phyloP scores from a whole-genome alignment of 345 rosid genomes.

The Bruguiera parviflora region DNA sequence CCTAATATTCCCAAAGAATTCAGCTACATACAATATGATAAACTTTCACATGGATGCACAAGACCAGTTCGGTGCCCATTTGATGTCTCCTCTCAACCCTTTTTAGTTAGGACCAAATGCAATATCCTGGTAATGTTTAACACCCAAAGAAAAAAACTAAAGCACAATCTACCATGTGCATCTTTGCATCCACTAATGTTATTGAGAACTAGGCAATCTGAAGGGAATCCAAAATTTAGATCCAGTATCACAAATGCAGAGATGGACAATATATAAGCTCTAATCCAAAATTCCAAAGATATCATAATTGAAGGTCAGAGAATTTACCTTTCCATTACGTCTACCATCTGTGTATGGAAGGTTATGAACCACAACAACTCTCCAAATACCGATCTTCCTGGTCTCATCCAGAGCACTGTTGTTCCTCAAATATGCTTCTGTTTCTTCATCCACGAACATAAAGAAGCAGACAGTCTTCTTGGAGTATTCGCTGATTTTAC shows the following conservation, averaged over 20 bases:
- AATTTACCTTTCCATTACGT: constrained; percentile 88
- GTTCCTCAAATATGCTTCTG: constrained; percentile 72
- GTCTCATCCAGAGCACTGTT: constrained; percentile 47
- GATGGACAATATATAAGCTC: neutral
- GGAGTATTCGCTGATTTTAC: constrained; percentile 73
- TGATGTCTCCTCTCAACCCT: too few species aligned
- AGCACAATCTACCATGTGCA: neutral
- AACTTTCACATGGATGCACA: neutral
- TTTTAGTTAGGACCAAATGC: neutral
- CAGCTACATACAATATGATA: neutral
- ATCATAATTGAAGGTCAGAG: neutral
- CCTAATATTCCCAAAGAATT: neutral
- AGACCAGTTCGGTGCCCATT: neutral
- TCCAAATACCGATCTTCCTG: constrained; percentile 83
- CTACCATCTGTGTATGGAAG: constrained; percentile 86
- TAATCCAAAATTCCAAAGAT: neutral
- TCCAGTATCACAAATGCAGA: neutral
- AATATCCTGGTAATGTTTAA: neutral
- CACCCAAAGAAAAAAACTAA: neutral
- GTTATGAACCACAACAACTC: constrained; percentile 79
- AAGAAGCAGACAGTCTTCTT: constrained; percentile 78
- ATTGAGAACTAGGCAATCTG: constrained; percentile 4
- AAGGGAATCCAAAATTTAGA: neutral
- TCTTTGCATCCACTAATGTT: constrained; percentile 5
- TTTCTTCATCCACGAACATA: constrained; percentile 96